Evolutionary conservation across 805 yeast species (phyloP), one percentile per base, ranked within the genome.

Genomic region (Sungouiella blattae): DNA sequence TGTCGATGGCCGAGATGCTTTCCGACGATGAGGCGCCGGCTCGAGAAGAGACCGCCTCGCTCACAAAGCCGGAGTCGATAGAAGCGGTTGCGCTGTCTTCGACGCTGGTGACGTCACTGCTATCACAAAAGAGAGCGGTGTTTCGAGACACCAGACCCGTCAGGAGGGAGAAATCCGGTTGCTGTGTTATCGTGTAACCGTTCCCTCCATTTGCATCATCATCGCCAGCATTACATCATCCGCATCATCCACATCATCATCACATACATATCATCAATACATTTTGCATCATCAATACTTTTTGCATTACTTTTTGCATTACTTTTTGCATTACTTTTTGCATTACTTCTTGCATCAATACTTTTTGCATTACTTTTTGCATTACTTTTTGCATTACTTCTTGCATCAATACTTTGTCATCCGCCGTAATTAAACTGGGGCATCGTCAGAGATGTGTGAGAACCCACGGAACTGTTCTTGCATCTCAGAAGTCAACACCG

Each of bases 401-500:
- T n/a, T n/a, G n/a, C n/a, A n/a, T n/a, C n/a, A n/a, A n/a, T n/a
- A n/a, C n/a, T n/a, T n/a, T n/a, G n/a, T n/a, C n/a, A 26, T 14
- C 9, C 11, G 18, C n/a, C n/a, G n/a, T n/a, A n/a, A n/a, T n/a
- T 48, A 65, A 7, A 66, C 59, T 7, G 63, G 56, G 6, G 69
- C 69, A 32, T 77, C 79, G 33, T 81, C 88, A 18, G 83, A 76
- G 50, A 84, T 78, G 60, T 88, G 91, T 2, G 97, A 87, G 65
- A 93, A 93, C 3, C 98, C 98, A 50, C 98, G 79, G 75, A 93
- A 93, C 66, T 87, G 94, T 53, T 93, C 97, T 70, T 93, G 98
- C 78, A 84, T 83, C 18, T 81, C 77, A 2, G 93, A 78, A 11
- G 93, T 83, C 52, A 93, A 70, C 5, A 85, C 80, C 20, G 95